Conservation (phyloP, 495 filamentous ascomycete genomes). For the Tetracladium setigerum region DNA sequence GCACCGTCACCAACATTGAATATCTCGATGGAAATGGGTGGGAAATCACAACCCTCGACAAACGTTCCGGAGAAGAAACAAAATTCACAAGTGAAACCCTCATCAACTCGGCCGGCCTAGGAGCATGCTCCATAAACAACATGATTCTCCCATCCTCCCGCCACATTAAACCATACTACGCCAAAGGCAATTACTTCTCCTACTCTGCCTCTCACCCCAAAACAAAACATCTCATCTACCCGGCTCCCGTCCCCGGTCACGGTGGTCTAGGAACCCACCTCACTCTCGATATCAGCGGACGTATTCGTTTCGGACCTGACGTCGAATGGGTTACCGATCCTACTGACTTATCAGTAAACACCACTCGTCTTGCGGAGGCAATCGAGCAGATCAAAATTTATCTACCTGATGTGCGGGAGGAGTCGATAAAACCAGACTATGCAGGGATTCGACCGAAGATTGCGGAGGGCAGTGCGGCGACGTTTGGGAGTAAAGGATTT, state of each 20-base stretch:
- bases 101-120: slow-evolving; percentile 80
- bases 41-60: slow-evolving; percentile 35
- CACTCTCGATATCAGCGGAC: slow-evolving; percentile 80
- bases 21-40: slow-evolving; percentile 54
- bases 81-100: slow-evolving; percentile 65
- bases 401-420: slow-evolving; percentile 61
- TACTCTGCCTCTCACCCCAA: slow-evolving; percentile 59
- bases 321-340: slow-evolving; percentile 83
- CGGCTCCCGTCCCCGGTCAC: slow-evolving; percentile 68
- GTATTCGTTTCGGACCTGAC: slow-evolving; percentile 89
- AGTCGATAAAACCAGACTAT: slow-evolving; percentile 73
- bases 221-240: slow-evolving; percentile 76
- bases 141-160: slow-evolving; percentile 57
- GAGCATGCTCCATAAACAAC: slow-evolving; percentile 71
- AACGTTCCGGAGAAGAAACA: slow-evolving; percentile 35
- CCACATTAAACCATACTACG: slow-evolving; percentile 62
- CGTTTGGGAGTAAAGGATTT: slow-evolving; percentile 52
- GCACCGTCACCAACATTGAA: slow-evolving; percentile 51
- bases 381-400: slow-evolving; percentile 69
- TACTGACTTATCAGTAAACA: slow-evolving; percentile 33
- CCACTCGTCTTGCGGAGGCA: slow-evolving; percentile 55
- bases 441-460: slow-evolving; percentile 88
- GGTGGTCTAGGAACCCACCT: slow-evolving; percentile 89
- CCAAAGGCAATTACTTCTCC: slow-evolving; percentile 94
- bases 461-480: slow-evolving; percentile 46